Base-by-base conservation (phyloP, 495 filamentous ascomycete species). In the Gamarada debralockiae region DNA sequence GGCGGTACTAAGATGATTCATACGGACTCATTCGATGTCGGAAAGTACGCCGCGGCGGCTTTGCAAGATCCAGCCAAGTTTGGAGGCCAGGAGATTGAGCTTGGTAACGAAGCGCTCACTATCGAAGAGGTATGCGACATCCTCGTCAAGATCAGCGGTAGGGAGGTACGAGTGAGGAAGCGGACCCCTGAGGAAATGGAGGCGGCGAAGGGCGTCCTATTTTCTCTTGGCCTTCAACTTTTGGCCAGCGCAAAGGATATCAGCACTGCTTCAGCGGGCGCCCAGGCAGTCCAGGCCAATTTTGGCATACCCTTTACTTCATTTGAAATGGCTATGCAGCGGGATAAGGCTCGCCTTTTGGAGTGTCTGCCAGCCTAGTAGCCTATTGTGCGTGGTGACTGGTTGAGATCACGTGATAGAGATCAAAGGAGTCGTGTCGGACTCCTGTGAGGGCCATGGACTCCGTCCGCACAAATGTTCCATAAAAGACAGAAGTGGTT, bases 1-100 rank as follows among this genome's bases (percentile, higher is more conserved):
- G 52, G 56, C 1, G 69, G 71, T 21, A 67, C 64, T 0, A 6
- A 66, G 5, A 50, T 77, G 2, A 61, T 70, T 0, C 67, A 74
- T 55, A 65, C 73, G 0, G 74, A 77, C 42, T 65, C 72, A 0
- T 64, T 67, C 15, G 74, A 77, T 48, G 73, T 75, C 27, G 74
- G 73, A 3, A 64, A 58, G 24, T 76, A 74, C 51, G 69, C 63
- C 0, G 69, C 69, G 1, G 72, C 73, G 2, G 73, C 71, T 3
- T 54, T 77, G 4, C 40, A 66, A 15, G 61, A 73, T 33, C 69
- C 72, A 2, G 52, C 10, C 18, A 62, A 59, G 31, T 79, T 72
- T 36, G 41, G 62, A 33, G 53, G 62, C 3, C 53, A 71, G 46
- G 69, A 66, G n/a, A 63, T 79, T 15, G 67, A 66, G 21, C 45